A percentile compares a stretch with the other conserved stretches of the same genome.
Conservation (phyloP, 164 flowering plant species). For the Magnolia officinalis region DNA sequence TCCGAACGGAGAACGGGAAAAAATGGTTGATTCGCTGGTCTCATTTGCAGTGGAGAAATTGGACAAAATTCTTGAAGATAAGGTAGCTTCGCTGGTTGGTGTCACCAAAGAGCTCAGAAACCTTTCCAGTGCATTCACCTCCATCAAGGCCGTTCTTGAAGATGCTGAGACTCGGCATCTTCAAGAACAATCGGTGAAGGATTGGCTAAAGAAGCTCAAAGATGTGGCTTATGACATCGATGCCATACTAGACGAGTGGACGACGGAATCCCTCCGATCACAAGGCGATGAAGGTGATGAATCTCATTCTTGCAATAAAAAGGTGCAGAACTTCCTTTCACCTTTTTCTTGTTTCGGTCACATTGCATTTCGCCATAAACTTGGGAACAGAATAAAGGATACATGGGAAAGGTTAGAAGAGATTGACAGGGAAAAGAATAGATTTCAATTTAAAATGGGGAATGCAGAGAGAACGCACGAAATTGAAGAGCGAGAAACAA, state of each 20-base stretch:
- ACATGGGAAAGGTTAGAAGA: neutral
- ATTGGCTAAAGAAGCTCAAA: neutral
- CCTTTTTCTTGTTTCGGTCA: neutral
- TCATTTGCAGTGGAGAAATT: neutral
- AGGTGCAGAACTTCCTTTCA: neutral
- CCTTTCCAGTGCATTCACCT: neutral
- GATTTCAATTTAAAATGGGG: neutral
- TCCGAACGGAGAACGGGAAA: too few relatives aligned
- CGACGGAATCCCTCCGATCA: neutral
- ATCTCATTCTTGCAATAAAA: neutral
- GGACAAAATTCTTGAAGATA: neutral
- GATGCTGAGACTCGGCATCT: neutral
- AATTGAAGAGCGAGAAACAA: neutral
- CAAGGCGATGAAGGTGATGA: neutral
- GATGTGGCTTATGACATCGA: conserved; percentile 3
- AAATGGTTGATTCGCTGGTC: neutral
- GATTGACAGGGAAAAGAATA: neutral
- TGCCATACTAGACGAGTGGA: conserved; percentile 3
- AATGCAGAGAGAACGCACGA: neutral
- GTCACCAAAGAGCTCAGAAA: neutral
- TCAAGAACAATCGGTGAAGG: neutral
- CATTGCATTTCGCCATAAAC: neutral
- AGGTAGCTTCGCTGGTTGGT: neutral
- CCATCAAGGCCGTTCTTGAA: neutral
- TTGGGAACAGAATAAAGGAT: neutral